Conservation (phyloP, 2,329 filamentous ascomycete genomes). For the Dothideomycetes sp. region DNA sequence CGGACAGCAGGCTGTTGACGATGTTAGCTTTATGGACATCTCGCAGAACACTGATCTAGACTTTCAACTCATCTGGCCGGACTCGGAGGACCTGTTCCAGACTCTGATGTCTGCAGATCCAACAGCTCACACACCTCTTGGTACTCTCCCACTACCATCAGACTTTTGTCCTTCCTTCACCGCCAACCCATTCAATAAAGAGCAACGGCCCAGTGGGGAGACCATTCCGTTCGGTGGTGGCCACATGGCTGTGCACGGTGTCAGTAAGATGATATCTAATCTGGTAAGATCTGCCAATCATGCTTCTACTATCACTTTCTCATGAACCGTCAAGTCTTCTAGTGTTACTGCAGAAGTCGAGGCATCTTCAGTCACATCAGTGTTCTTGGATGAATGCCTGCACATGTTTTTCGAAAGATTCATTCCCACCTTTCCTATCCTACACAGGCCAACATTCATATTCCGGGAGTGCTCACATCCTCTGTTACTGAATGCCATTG, state of each 20-base stretch:
- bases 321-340: slow-evolving; percentile 23
- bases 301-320: background rate
- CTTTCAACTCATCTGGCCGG: slow-evolving; percentile 33
- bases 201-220: slow-evolving; percentile 24
- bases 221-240: slow-evolving; percentile 30
- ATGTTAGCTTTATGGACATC: slow-evolving; percentile 15
- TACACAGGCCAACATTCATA: slow-evolving; percentile 33
- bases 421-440: slow-evolving; percentile 35
- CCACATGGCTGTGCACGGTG: slow-evolving; percentile 33
- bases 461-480: slow-evolving; percentile 34
- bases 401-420: slow-evolving; percentile 38
- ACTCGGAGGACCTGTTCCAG: slow-evolving; percentile 34
- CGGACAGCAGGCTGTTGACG: slow-evolving; percentile 12
- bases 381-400: slow-evolving; percentile 35
- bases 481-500: slow-evolving; percentile 33
- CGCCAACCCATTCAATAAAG: slow-evolving; percentile 26
- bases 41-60: slow-evolving; percentile 22
- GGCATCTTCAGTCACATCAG: slow-evolving; percentile 31
- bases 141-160: slow-evolving; percentile 28
- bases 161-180: slow-evolving; percentile 18
- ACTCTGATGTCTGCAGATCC: slow-evolving; percentile 31
- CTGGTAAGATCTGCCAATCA: slow-evolving; percentile 22
- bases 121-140: slow-evolving; percentile 29
- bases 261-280: slow-evolving; percentile 33
- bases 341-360: slow-evolving; percentile 34